These are phyloP conservation scores for Fusarium nodosum DNA, from an alignment of 2,329 filamentous ascomycete genomes.

Conservation along the genomic window DNA sequence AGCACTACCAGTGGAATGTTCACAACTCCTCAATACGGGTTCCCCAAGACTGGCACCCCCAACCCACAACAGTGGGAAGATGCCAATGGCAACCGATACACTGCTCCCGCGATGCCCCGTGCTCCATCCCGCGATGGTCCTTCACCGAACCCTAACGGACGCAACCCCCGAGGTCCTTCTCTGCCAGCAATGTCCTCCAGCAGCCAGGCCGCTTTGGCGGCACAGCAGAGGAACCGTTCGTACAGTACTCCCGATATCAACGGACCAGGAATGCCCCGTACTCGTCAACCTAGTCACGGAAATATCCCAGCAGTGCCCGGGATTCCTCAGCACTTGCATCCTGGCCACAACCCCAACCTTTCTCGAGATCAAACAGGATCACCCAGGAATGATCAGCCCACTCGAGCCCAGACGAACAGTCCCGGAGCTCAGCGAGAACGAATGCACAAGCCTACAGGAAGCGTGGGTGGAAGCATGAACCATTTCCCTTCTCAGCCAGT, in stretches of 20 bases:
- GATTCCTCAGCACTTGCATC: slow-evolving; percentile 78
- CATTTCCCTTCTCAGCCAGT: slow-evolving; percentile 70
- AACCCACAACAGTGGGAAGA: slow-evolving; percentile 76
- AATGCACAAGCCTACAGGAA: slow-evolving; percentile 63
- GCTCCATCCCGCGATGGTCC: slow-evolving; percentile 83
- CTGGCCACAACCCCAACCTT: slow-evolving; percentile 72
- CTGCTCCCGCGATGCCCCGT: slow-evolving; percentile 86
- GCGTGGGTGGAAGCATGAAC: slow-evolving; percentile 65
- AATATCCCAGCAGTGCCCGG: slow-evolving; percentile 79
- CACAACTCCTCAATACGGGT: slow-evolving; percentile 67
- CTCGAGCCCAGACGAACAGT: slow-evolving; percentile 78
- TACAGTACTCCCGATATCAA: slow-evolving; percentile 97
- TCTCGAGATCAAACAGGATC: slow-evolving; percentile 87
- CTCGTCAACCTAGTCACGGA: slow-evolving; percentile 66
- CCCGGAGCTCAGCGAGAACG: slow-evolving; percentile 76
- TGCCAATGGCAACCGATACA: slow-evolving; percentile 83
- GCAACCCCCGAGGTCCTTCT: slow-evolving; percentile 81
- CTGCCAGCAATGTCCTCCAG: slow-evolving; percentile 77
- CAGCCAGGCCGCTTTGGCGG: slow-evolving; percentile 64
- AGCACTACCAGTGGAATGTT: slow-evolving; percentile 84
- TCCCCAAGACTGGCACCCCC: slow-evolving; percentile 78
- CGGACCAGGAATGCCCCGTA: slow-evolving; percentile 71
- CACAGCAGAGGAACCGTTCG: slow-evolving; percentile 83
- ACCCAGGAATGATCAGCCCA: slow-evolving; percentile 76
- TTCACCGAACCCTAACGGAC: slow-evolving; percentile 71